These are phyloP conservation scores for Striga asiatica DNA, from an alignment of 257 asterid species.

Conservation along the genomic window DNA sequence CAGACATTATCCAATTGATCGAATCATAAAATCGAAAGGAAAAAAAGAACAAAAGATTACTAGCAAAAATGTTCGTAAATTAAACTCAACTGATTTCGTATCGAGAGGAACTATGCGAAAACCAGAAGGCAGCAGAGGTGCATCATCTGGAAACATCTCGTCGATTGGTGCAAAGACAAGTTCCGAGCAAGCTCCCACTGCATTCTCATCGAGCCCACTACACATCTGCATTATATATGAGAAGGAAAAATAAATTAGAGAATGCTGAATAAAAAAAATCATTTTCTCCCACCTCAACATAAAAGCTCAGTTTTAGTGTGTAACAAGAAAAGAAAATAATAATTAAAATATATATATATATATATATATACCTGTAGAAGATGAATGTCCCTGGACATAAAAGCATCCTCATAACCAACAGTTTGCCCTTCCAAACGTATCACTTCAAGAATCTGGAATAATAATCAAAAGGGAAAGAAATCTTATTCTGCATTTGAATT, in stretches of 20 bases:
- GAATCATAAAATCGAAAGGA: not conserved
- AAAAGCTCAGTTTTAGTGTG: not conserved
- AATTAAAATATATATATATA: not conserved
- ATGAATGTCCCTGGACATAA: slow-evolving; percentile 61
- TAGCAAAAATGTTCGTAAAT: not conserved
- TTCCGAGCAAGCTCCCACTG: slow-evolving; percentile 79
- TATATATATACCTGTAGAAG: slow-evolving; percentile 54
- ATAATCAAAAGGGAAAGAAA: not conserved
- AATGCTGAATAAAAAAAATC: too few relatives aligned
- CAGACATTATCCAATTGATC: not conserved
- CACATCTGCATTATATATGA: slow-evolving; percentile 87
- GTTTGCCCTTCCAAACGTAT: slow-evolving; percentile 74
- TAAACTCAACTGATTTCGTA: slow-evolving; percentile 59
- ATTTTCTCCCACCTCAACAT: slow-evolving; percentile 7
- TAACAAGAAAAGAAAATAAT: not conserved
- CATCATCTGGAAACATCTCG: slow-evolving; percentile 85
- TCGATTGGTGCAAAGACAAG: slow-evolving; percentile 85
- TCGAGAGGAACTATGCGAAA: slow-evolving; percentile 79
- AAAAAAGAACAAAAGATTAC: not conserved
- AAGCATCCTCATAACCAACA: slow-evolving; percentile 51
- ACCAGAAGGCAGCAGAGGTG: slow-evolving; percentile 76
- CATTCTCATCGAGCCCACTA: slow-evolving; percentile 68
- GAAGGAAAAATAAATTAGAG: too few relatives aligned
- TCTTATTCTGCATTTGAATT: not conserved
- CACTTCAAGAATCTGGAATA: slow-evolving; percentile 67